Evolutionary conservation across 805 yeast species (phyloP).

Genomic region (Torulaspora quercuum): DNA sequence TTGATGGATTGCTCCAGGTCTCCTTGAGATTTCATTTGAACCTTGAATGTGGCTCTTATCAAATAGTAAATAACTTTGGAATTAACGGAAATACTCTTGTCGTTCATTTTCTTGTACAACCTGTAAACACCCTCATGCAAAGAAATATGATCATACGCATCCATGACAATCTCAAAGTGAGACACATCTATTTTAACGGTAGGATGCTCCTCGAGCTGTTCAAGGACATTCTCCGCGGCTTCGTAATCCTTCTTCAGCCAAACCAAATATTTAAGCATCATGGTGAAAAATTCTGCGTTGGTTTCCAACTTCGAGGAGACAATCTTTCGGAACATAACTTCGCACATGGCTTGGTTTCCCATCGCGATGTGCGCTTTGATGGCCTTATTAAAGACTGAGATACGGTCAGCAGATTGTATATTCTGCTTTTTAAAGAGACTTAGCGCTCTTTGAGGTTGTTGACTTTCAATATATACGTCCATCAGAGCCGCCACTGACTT

Average conservation of each 20-base stretch:
- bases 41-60: conserved; percentile 33
- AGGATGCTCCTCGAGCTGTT: conserved; percentile 20
- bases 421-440: conserved; percentile 23
- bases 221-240: conserved; percentile 24
- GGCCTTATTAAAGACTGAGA: conserved; percentile 25
- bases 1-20: conserved; percentile 32
- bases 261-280: conserved; percentile 23
- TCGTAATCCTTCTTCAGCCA: conserved; percentile 19
- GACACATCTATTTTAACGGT: conserved; percentile 17
- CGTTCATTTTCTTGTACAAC: conserved; percentile 30
- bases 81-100: conserved; percentile 23
- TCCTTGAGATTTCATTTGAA: conserved; percentile 28
- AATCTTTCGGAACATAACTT: conserved; percentile 19
- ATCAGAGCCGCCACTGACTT: conserved; percentile 27
- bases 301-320: conserved; percentile 12
- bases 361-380: conserved; percentile 24
- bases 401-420: conserved; percentile 6
- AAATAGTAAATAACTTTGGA: conserved; percentile 33
- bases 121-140: conserved; percentile 30
- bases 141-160: conserved; percentile 27
- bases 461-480: conserved; percentile 29
- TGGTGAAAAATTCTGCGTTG: conserved; percentile 27
- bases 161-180: conserved; percentile 36
- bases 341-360: conserved; percentile 19
- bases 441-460: conserved; percentile 22